Base-by-base conservation (phyloP, 2,329 filamentous ascomycete genomes). In the Sporothrix phasma region DNA sequence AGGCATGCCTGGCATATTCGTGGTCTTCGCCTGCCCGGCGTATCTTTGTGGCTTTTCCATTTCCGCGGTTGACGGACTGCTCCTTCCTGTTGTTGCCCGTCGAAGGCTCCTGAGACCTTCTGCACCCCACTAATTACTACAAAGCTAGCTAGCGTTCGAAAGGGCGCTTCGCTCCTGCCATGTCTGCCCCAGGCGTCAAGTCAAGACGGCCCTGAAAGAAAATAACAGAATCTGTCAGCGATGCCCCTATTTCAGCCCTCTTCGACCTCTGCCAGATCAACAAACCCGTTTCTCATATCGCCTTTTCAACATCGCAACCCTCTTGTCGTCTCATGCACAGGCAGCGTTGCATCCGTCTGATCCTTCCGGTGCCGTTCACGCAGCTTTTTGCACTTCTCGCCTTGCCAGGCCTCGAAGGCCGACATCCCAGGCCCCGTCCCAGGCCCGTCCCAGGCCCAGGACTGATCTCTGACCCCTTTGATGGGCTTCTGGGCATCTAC, bases 271-370 rank as follows among this genome's bases (percentile, higher is more conserved):
- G n/a, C n/a, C n/a, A n/a, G n/a, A n/a, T n/a, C n/a, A n/a, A n/a
- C n/a, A n/a, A 8, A 37, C 34, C 34, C 3, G 34, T 11, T 13
- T n/a, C 4, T 37, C 10, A 11, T 37, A 56, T 56, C 19, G 37
- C 51, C 29, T 29, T 19, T n/a, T 13, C 31, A 39, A 19, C 51
- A 19, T 39, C 11, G n/a, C 51, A n/a, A 56, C 51, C 39, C 49
- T 53, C 6, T 53, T 26, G 11, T 17, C 46, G 26, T n/a, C 51
- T 54, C 31, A 22, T n/a, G n/a, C 51, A 56, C 51, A 39, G n/a
- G n/a, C 51, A 56, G 51, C 31, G 51, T 56, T 39, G 51, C 51
- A 56, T 56, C 51, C 51, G 51, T 56, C 51, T 37, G 49, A 56
- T 56, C 51, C 51, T 56, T 56, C 51, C 51, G n/a, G 34, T 37